These are phyloP conservation scores for Alternaria metachromatica DNA, from an alignment of 2,329 filamentous ascomycete genomes.

Conservation along the genomic window DNA sequence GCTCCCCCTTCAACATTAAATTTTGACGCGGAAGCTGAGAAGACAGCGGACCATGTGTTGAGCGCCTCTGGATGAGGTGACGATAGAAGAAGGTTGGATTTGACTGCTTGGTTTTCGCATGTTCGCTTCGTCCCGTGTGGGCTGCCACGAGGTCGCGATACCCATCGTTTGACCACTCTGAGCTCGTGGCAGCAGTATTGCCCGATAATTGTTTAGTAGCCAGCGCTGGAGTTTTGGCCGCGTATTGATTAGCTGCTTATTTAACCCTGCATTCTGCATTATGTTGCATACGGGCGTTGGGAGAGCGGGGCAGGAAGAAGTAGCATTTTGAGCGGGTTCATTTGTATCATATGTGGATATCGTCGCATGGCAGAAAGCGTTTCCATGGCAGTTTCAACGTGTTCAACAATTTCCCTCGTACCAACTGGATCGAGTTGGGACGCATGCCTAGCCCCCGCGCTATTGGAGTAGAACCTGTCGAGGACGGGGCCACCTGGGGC, in stretches of 20 bases:
- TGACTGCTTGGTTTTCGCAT: slow-evolving; percentile 34
- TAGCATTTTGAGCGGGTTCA: slow-evolving; percentile 25
- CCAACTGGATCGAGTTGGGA: slow-evolving; percentile 12
- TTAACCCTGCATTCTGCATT: slow-evolving; percentile 32
- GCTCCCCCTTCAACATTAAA: slow-evolving; percentile 48
- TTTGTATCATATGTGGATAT: slow-evolving; percentile 32
- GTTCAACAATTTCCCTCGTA: slow-evolving; percentile 12
- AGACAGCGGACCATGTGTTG: background rate
- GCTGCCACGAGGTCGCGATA: slow-evolving; percentile 46
- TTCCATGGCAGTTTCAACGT: slow-evolving; percentile 15
- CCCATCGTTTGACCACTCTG: slow-evolving; percentile 38
- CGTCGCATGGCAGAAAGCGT: slow-evolving; percentile 12
- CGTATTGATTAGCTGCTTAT: slow-evolving; percentile 27
- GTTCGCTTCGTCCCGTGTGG: slow-evolving; percentile 31
- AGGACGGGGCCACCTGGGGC: slow-evolving; percentile 9
- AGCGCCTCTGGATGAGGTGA: slow-evolving; percentile 28
- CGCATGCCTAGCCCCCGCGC: slow-evolving; percentile 13
- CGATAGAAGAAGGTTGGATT: slow-evolving; percentile 30
- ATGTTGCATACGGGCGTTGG: slow-evolving; percentile 29
- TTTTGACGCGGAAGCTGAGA: slow-evolving; percentile 34
- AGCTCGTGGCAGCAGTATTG: slow-evolving; percentile 40
- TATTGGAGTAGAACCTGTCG: slow-evolving; percentile 15
- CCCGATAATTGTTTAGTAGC: slow-evolving; percentile 31
- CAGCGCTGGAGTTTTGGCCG: slow-evolving; percentile 45
- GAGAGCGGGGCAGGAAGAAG: slow-evolving; percentile 11